Percentiles rank a stretch among this genome's conserved stretches.
Evolutionary conservation across 2,329 filamentous ascomycete genomes (phyloP).

Genomic region (Ambrosiella xylebori): DNA sequence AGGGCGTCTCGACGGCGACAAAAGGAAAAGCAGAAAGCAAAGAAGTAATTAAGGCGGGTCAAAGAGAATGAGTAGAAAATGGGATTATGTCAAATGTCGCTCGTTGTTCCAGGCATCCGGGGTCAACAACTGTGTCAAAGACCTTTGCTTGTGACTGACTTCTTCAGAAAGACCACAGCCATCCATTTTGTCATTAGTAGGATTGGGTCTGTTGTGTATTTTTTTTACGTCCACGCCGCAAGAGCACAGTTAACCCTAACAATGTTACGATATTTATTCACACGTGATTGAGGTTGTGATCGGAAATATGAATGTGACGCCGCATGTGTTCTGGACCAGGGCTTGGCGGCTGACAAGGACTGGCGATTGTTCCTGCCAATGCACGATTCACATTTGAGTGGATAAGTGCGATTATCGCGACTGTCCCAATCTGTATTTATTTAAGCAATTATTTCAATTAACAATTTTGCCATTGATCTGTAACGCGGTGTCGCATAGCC

Average conservation of each 20-base stretch:
- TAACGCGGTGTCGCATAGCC: too few relatives aligned
- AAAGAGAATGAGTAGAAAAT: not conserved
- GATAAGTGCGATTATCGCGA: too few relatives aligned
- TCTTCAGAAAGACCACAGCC: not conserved
- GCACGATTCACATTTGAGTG: too few relatives aligned
- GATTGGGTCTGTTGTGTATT: not conserved
- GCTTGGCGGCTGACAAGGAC: not conserved
- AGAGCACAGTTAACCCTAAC: not conserved
- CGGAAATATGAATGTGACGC: too few relatives aligned
- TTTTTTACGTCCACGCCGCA: not conserved
- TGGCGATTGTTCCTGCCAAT: too few relatives aligned
- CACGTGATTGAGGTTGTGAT: not conserved
- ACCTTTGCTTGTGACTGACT: not conserved
- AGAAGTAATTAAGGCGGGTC: not conserved
- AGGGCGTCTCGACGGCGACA: not conserved
- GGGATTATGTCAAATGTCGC: not conserved
- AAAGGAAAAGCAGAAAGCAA: not conserved
- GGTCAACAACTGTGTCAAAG: not conserved
- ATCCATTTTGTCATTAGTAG: not conserved
- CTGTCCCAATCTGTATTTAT: too few relatives aligned
- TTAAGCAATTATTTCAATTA: too few relatives aligned
- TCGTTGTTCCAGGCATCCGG: slow-evolving; percentile 15
- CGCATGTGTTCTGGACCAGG: too few relatives aligned
- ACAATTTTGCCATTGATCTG: too few relatives aligned
- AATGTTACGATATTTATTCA: not conserved